Conservation (phyloP, 1,284 basidiomycete genomes). For the Trametes polyzona region DNA sequence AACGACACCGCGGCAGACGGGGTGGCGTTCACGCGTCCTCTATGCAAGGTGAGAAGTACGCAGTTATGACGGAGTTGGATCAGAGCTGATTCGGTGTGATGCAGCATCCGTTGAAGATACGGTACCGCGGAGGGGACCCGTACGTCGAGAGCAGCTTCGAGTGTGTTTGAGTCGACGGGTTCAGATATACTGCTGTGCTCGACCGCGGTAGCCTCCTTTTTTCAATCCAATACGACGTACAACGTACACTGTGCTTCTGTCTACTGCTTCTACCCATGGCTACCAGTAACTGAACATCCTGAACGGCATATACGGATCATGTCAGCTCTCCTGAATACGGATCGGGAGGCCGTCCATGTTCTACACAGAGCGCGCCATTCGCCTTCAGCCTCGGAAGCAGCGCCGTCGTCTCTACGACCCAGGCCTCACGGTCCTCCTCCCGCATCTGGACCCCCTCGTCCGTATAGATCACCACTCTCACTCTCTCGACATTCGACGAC, state of each 20-base stretch:
- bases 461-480: neutral
- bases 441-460: neutral
- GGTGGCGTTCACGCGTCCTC: conserved; percentile 22
- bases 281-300: too few species aligned
- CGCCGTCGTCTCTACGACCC: neutral
- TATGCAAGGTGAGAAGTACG: conserved; percentile 23
- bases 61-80: too few species aligned
- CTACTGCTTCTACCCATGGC: too few species aligned
- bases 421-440: neutral
- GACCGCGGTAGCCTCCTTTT: too few species aligned
- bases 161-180: conserved; percentile 10
- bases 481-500: neutral
- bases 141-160: conserved; percentile 9
- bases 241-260: too few species aligned
- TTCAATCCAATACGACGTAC: too few species aligned
- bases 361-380: neutral
- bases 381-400: neutral
- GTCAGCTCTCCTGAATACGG: too few species aligned
- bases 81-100: neutral
- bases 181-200: too few species aligned
- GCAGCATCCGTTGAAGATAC: conserved; percentile 16
- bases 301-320: too few species aligned
- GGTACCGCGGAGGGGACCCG: conserved; percentile 15
- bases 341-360: too few species aligned
- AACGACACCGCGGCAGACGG: conserved; percentile 19